These are phyloP conservation scores for Cutaneotrichosporon dermatis DNA, from an alignment of 1,284 basidiomycete species.

Conservation along the genomic window DNA sequence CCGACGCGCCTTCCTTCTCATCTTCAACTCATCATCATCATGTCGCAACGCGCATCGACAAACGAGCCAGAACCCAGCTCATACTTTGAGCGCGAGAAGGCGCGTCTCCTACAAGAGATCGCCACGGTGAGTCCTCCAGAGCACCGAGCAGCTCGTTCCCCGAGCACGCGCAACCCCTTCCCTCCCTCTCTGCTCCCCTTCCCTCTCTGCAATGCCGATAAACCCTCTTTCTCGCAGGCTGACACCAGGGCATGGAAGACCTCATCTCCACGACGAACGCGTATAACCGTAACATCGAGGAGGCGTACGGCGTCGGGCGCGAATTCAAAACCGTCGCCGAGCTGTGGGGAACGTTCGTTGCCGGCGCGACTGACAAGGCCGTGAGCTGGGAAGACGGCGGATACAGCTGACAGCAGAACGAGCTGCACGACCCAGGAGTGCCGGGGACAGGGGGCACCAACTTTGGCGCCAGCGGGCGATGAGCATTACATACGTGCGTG, in stretches of 20 bases:
- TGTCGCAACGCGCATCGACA: not conserved
- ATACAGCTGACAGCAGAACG: constrained; percentile 3
- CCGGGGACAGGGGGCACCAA: constrained; percentile 43
- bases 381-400: not conserved
- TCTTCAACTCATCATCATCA: not conserved
- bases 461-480: constrained; percentile 27
- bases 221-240: not conserved
- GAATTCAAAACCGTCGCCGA: constrained; percentile 87
- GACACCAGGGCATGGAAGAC: constrained; percentile 76
- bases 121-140: constrained; percentile 31
- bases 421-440: constrained; percentile 35
- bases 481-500: not conserved
- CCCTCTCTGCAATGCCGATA: not conserved
- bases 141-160: not conserved
- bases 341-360: constrained; percentile 62
- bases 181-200: not conserved
- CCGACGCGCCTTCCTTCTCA: not conserved
- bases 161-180: not conserved
- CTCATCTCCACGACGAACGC: constrained; percentile 77
- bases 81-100: constrained; percentile 47
- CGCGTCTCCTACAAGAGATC: constrained; percentile 46
- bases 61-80: constrained; percentile 17
- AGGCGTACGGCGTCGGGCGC: constrained; percentile 82
- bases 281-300: constrained; percentile 88
- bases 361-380: constrained; percentile 19